These are phyloP conservation scores for Sugiyamaella novakii DNA, from an alignment of 1,139 yeast genomes.

Conservation along the genomic window DNA sequence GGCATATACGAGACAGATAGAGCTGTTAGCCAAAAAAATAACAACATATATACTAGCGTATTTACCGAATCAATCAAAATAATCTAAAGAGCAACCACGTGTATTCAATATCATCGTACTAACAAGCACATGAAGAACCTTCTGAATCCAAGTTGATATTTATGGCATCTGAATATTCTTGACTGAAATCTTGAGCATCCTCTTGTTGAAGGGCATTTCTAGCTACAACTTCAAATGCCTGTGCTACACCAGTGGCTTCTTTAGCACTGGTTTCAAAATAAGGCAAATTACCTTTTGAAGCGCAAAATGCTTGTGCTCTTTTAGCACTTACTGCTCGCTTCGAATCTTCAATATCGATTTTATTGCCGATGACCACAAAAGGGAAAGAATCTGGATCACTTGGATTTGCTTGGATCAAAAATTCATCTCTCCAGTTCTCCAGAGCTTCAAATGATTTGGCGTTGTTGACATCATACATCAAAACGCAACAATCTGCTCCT, in stretches of 20 bases:
- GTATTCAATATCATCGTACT: no score
- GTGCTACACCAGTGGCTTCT: slow-evolving; percentile 90
- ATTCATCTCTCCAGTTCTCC: slow-evolving; percentile 94
- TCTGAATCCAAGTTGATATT: slow-evolving; percentile 91
- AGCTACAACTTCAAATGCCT: slow-evolving; percentile 95
- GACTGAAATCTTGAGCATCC: slow-evolving; percentile 83
- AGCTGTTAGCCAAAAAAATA: no score
- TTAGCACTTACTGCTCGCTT: slow-evolving; percentile 81
- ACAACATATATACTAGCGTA: no score
- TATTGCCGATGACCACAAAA: slow-evolving; percentile 90
- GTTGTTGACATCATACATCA: slow-evolving; percentile 93
- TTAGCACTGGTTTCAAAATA: slow-evolving; percentile 94
- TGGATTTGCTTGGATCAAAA: slow-evolving; percentile 88
- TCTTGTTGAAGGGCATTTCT: slow-evolving; percentile 91
- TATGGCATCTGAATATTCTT: slow-evolving; percentile 94
- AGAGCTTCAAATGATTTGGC: slow-evolving; percentile 88
- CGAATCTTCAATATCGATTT: slow-evolving; percentile 90
- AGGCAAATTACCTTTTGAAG: slow-evolving; percentile 85
- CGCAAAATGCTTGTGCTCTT: slow-evolving; percentile 84
- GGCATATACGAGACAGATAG: no score
- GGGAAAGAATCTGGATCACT: slow-evolving; percentile 94
- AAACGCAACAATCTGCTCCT: slow-evolving; percentile 97
- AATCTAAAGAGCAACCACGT: no score
- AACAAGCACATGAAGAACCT: slow-evolving; percentile 76
- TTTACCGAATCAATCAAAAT: no score